phyloP scores from a whole-genome alignment of 2,329 filamentous ascomycete genomes.

The Aspergillus japonicus region DNA sequence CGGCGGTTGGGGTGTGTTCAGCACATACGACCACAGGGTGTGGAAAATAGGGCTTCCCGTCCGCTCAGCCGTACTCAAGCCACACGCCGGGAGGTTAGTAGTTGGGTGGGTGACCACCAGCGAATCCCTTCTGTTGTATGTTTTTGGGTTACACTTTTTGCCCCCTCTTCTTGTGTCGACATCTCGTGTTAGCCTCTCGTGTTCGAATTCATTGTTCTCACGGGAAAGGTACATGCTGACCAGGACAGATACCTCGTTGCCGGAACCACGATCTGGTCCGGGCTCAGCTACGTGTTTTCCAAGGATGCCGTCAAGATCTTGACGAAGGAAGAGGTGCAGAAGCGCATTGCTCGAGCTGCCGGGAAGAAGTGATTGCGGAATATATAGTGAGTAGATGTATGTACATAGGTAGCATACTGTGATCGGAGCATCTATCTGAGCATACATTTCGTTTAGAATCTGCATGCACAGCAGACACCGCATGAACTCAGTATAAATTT shows the following conservation, averaged over 20 bases:
- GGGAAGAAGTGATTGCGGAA: slow-evolving; percentile 22
- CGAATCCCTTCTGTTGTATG: slow-evolving; percentile 49
- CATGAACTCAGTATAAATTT: no score
- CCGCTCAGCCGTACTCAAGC: slow-evolving; percentile 51
- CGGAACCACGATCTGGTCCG: slow-evolving; percentile 88
- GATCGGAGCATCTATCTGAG: no score
- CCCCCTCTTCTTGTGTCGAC: neutral
- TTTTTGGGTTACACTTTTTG: slow-evolving; percentile 24
- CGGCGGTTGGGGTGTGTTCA: neutral
- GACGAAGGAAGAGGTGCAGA: slow-evolving; percentile 43
- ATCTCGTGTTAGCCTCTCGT: neutral
- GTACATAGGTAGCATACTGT: neutral
- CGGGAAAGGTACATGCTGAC: slow-evolving; percentile 12
- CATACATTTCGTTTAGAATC: no score
- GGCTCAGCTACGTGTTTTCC: slow-evolving; percentile 84
- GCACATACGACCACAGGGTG: slow-evolving; percentile 49
- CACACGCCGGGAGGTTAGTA: slow-evolving; percentile 50
- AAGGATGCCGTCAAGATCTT: slow-evolving; percentile 92
- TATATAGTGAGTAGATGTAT: neutral
- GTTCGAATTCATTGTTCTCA: no score
- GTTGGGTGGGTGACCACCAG: slow-evolving; percentile 51
- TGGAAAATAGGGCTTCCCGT: slow-evolving; percentile 51
- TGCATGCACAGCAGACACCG: no score
- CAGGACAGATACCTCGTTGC: slow-evolving; percentile 74
- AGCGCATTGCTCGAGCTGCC: slow-evolving; percentile 32